Evolutionary conservation across 805 yeast genomes (phyloP).

Genomic region (Metschnikowia lochheadii): DNA sequence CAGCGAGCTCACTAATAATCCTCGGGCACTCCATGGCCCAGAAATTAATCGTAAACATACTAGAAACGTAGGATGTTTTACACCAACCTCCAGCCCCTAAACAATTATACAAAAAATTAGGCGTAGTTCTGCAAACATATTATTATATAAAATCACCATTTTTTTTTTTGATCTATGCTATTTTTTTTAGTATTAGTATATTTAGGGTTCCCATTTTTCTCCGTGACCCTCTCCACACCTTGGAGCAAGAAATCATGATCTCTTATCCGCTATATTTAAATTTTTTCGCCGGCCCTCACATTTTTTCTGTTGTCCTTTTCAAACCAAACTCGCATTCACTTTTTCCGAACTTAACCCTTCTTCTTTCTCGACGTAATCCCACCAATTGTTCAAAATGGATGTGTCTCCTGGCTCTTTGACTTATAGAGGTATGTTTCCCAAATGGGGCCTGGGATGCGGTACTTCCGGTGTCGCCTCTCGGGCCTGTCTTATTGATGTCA

Average conservation of each 20-base stretch:
- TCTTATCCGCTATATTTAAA: constrained; percentile 1
- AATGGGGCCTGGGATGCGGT: neutral
- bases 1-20: too few species aligned
- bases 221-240: neutral
- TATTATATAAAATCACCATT: too few species aligned
- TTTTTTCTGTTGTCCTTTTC: constrained; percentile 7
- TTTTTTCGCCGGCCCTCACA: neutral
- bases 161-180: too few species aligned
- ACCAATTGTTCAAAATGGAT: constrained; percentile 45
- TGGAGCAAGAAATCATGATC: neutral
- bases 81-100: too few species aligned
- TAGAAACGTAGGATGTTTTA: too few species aligned
- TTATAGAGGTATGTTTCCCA: constrained; percentile 62
- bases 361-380: constrained; percentile 4
- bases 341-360: constrained; percentile 2
- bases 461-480: neutral
- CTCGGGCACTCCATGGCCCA: too few species aligned
- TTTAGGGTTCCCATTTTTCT: too few species aligned
- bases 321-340: constrained; percentile 1
- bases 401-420: constrained; percentile 70
- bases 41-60: too few species aligned
- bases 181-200: too few species aligned
- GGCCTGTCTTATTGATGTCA: neutral
- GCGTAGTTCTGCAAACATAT: too few species aligned
- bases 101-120: too few species aligned